These are phyloP conservation scores for Cardamine resedifolia DNA, from an alignment of 345 rosid genomes.

Conservation along the genomic window DNA sequence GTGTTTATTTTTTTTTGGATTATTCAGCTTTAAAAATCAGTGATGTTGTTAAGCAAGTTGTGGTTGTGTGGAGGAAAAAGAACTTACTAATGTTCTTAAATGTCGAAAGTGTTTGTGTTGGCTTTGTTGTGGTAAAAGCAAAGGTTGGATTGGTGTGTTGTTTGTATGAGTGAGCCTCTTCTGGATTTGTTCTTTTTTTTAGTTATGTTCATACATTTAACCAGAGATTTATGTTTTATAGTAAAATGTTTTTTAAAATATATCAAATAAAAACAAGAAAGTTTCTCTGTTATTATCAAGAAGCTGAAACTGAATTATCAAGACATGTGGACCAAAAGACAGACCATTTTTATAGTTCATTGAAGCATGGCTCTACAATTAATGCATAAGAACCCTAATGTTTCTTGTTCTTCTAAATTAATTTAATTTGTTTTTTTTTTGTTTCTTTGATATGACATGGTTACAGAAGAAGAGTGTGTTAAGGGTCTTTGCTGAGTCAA, in stretches of 20 bases:
- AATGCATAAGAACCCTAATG: constrained; percentile 24
- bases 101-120: constrained; percentile 34
- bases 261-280: not conserved
- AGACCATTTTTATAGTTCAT: constrained; percentile 7
- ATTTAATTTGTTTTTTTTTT: not conserved
- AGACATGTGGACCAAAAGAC: constrained; percentile 33
- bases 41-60: not conserved
- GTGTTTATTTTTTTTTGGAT: not conserved
- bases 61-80: constrained; percentile 21
- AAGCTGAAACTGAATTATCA: constrained; percentile 27
- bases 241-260: not conserved
- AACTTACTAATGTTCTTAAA: constrained; percentile 29
- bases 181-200: constrained; percentile 29
- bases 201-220: constrained; percentile 27
- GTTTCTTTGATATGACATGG: constrained; percentile 10
- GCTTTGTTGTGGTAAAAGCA: constrained; percentile 38
- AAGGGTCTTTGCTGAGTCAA: constrained; percentile 29
- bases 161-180: constrained; percentile 47
- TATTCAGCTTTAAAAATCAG: constrained; percentile 27
- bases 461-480: constrained; percentile 19
- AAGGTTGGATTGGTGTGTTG: constrained; percentile 47
- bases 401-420: not conserved
- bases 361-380: constrained; percentile 19
- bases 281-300: constrained; percentile 20
- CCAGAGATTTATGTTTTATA: not conserved